Evolutionary conservation across 441 rosid genomes (phyloP), one percentile per base, ranked within the genome.

Genomic region (Rhodomyrtus psidioides): DNA sequence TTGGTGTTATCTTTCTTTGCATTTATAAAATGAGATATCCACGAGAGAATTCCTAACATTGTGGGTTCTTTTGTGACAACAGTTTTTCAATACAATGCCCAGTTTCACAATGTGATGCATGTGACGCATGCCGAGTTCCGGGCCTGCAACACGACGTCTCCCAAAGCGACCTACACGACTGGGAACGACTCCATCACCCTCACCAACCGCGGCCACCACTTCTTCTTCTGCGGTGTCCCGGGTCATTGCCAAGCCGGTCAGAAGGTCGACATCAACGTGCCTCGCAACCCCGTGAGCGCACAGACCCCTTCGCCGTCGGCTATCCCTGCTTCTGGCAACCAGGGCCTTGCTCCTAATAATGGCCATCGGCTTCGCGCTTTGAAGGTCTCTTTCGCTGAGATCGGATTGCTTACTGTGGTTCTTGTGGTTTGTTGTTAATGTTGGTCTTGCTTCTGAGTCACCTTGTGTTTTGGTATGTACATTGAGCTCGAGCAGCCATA

Each of bases 171-270:
- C 27, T 94, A 91, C 91, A 94, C 96, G 46, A 92, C 98, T 0
- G 99, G 98, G 27, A 97, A 95, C 30, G 99, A 97, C 91, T 92
- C 98, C 6, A 89, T 97, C 91, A 91, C 88, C 88, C 92, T 97
- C 83, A 92, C 92, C 60, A 89, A 89, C 46, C 92, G 88, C 14
- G 96, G 98, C 84, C 99, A 97, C 91, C 98, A 97, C 86, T 96
- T n/a, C 89, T 97, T 93, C 85, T 88, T 97, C 89, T 96, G 98
- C 53, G 98, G 98, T 5, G 95, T 93, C 81, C 98, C 98, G 0
- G 98, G 99, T 56, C 99, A 97, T 70, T 96, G 98, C 86, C 95
- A 89, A 42, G 90, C 93, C 14, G 98, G 99, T 3, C 99, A 96
- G 90, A 97, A 94, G 89, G 94, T 97, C 9, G 98, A 96, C 91